phyloP scores from a whole-genome alignment of 2,329 filamentous ascomycete species.

The Uncinocarpus reesii region DNA sequence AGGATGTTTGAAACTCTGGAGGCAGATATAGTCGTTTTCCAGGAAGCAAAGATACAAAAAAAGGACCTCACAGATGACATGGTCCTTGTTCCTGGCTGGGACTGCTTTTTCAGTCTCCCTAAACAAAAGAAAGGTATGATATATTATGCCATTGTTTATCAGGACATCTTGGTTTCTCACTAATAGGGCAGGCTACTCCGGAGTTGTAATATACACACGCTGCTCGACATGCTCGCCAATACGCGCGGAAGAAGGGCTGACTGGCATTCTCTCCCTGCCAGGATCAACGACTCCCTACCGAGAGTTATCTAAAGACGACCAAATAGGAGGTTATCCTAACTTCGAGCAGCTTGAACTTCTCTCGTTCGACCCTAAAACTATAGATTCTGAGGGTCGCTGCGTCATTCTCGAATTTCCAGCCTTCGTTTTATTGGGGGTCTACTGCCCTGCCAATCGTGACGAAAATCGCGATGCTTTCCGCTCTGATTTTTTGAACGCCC shows the following conservation, averaged over 20 bases:
- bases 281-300: conserved; percentile 61
- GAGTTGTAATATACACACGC: conserved; percentile 90
- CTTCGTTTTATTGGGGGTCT: conserved; percentile 86
- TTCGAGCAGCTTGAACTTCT: conserved; percentile 53
- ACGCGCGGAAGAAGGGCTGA: conserved; percentile 85
- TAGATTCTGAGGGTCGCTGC: conserved; percentile 88
- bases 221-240: conserved; percentile 76
- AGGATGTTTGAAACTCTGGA: conserved; percentile 91
- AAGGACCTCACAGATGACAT: conserved; percentile 92
- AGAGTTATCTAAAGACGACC: conserved; percentile 60
- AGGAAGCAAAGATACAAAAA: conserved; percentile 90
- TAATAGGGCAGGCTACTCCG: conserved; percentile 66
- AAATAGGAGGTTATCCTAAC: conserved; percentile 81
- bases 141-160: neutral
- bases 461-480: conserved; percentile 75
- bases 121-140: conserved; percentile 75
- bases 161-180: neutral
- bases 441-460: conserved; percentile 82
- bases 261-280: conserved; percentile 65
- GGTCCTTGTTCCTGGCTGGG: conserved; percentile 90
- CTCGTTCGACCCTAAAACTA: conserved; percentile 54
- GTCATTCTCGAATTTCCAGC: conserved; percentile 87
- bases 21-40: conserved; percentile 86
- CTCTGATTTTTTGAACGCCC: conserved; percentile 62
- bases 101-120: conserved; percentile 88